These are phyloP conservation scores for Torulaspora pretoriensis DNA, from an alignment of 1,139 yeast species.

Conservation along the genomic window DNA sequence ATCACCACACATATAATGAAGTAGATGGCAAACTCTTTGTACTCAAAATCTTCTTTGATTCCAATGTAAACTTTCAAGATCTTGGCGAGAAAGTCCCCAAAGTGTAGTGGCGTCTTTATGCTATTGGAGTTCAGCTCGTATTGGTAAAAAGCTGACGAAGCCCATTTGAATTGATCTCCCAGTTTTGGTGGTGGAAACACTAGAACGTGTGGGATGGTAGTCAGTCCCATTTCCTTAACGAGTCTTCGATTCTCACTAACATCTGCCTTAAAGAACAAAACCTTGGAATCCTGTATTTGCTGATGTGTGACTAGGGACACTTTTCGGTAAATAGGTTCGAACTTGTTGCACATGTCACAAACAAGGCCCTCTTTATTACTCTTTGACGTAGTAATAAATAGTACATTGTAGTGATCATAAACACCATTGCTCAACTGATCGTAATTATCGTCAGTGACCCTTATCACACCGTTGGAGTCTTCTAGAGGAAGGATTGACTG, in stretches of 20 bases:
- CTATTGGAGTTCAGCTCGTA: constrained; percentile 32
- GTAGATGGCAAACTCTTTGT: constrained; percentile 43
- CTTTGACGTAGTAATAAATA: constrained; percentile 45
- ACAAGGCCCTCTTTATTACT: constrained; percentile 31
- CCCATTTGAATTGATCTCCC: constrained; percentile 27
- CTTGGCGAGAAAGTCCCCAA: constrained; percentile 52
- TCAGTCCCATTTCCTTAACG: constrained; percentile 43
- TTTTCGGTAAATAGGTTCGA: constrained; percentile 40
- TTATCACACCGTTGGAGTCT: constrained; percentile 30
- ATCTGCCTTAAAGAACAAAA: constrained; percentile 52
- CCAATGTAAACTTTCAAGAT: constrained; percentile 43
- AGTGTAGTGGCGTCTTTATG: constrained; percentile 38
- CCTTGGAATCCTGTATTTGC: constrained; percentile 42
- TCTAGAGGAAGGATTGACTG: constrained; percentile 5
- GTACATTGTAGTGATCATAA: constrained; percentile 43
- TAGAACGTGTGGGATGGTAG: constrained; percentile 61
- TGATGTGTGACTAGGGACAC: constrained; percentile 45
- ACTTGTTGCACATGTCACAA: constrained; percentile 44
- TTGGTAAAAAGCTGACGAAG: constrained; percentile 35
- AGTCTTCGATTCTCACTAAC: constrained; percentile 42
- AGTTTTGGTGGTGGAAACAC: constrained; percentile 50
- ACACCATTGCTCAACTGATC: constrained; percentile 33
- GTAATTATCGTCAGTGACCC: constrained; percentile 35
- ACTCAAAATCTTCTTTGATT: constrained; percentile 43
- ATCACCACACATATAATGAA: constrained; percentile 45